Base-by-base conservation (phyloP, 2,329 filamentous ascomycete genomes). In the Chaetomium sp. region DNA sequence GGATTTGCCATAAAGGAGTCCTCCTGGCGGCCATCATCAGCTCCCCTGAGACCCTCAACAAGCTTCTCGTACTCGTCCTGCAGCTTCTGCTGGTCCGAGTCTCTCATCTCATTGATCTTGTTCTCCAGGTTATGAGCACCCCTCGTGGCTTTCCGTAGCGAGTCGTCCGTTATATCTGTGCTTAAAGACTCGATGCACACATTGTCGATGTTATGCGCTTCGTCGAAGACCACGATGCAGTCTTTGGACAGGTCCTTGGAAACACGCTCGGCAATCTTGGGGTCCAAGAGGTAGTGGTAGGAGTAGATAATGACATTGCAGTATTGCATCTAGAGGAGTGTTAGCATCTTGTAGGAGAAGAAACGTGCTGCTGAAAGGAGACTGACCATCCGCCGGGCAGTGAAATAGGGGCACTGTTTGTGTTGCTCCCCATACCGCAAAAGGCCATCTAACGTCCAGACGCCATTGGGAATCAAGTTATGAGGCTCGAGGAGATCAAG, bases 251-350 rank as follows among this genome's bases (percentile, higher is more conserved):
- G 82, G 67, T 99, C 94, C 70, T 88, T 91, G 0, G 94, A 97
- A 1, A 97, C 91, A 56, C 92, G 75, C 68, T 99, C 94, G 10
- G 94, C 94, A 65, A 99, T 99, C 70, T 99, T 99, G 2, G 94
- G 94, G 66, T 99, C 95, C 12, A 99, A 82, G 3, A 99, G 82
- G 68, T 99, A 99, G 71, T 99, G 94, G 68, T 99, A 99, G 0
- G 94, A 99, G 74, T 99, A 99, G 63, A 99, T 99, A 67, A 99
- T 96, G 68, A 99, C 91, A 69, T 99, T 97, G 79, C 94, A 99
- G 68, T 91, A 97, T 66, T 94, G 87, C 92, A 99, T 97, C 87
- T 91, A 61, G 11, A 7, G 36, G 34, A 41, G 11, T 34, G 36
- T 55, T 37, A 52, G 38, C 40, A 47, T 34, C 12, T 43, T 19